Evolutionary conservation across 345 rosid genomes (phyloP).

Genomic region (Melaleuca quinquenervia): DNA sequence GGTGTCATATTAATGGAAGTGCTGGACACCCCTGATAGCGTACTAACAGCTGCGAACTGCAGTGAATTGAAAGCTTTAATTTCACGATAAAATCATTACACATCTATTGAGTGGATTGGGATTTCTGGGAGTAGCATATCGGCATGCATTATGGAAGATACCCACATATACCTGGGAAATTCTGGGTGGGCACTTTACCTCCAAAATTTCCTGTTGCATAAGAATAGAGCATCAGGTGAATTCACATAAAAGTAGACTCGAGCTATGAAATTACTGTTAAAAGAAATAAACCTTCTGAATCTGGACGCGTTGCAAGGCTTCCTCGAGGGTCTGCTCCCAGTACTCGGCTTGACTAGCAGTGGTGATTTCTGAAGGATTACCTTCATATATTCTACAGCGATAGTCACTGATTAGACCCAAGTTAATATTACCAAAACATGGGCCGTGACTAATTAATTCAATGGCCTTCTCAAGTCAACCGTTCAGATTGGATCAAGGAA

Average conservation of each 20-base stretch:
- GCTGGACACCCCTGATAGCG: neutral
- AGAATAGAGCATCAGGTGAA: neutral
- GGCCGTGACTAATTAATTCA: neutral
- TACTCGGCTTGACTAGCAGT: constrained; percentile 16
- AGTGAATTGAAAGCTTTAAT: neutral
- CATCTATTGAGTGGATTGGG: neutral
- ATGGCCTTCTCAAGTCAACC: neutral
- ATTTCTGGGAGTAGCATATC: neutral
- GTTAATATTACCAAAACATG: neutral
- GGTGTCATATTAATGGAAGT: neutral
- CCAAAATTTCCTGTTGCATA: constrained; percentile 15
- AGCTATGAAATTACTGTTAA: neutral
- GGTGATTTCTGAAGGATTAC: constrained; percentile 14
- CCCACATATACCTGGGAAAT: constrained; percentile 8
- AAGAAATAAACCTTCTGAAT: constrained; percentile 9
- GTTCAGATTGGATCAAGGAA: neutral
- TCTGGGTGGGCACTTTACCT: neutral
- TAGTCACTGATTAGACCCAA: neutral
- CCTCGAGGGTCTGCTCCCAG: constrained; percentile 23
- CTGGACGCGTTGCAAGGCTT: constrained; percentile 11
- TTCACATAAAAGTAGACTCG: neutral
- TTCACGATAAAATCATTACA: neutral
- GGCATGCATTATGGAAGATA: neutral
- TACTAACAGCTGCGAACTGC: neutral
- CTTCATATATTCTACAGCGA: constrained; percentile 20